Percentiles rank a stretch among this genome's conserved stretches.
phyloP scores from a whole-genome alignment of 495 filamentous ascomycete species.

The Hypoxylon perforatum region DNA sequence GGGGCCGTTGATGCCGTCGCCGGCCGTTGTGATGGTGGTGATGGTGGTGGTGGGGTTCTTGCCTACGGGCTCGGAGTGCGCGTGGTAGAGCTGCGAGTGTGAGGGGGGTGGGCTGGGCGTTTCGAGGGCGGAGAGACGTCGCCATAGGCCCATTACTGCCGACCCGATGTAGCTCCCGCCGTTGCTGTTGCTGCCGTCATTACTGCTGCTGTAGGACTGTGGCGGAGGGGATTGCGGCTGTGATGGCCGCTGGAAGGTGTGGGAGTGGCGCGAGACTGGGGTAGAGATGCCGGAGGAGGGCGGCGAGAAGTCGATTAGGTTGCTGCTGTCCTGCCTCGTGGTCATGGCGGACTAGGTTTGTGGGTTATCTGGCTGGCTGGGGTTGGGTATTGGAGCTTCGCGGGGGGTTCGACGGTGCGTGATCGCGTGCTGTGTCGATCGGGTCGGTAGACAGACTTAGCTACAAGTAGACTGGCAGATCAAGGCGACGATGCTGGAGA shows the following conservation, averaged over 20 bases:
- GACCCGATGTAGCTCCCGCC: conserved; percentile 32
- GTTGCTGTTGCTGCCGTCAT: conserved; percentile 19
- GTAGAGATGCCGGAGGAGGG: conserved; percentile 34
- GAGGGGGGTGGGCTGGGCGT: conserved; percentile 37
- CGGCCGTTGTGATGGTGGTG: neutral
- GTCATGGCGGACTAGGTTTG: conserved; percentile 8
- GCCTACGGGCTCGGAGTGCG: conserved; percentile 14
- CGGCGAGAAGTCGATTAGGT: conserved; percentile 40
- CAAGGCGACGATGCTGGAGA: neutral
- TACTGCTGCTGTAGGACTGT: conserved; percentile 30
- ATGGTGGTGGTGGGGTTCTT: neutral
- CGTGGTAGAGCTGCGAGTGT: conserved; percentile 38
- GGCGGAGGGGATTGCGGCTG: conserved; percentile 31
- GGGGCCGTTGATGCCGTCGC: conserved; percentile 54
- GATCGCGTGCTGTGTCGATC: conserved; percentile 27
- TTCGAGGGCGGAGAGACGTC: conserved; percentile 47
- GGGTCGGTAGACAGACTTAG: conserved; percentile 8
- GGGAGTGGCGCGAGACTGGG: conserved; percentile 12
- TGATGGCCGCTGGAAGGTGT: conserved; percentile 13
- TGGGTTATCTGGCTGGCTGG: no score
- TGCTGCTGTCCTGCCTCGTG: conserved; percentile 33
- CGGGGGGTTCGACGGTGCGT: neutral
- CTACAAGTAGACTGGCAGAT: conserved; percentile 1
- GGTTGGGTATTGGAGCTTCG: neutral
- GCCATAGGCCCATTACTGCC: conserved; percentile 45